Percentiles rank a stretch among this genome's conserved stretches.
These are phyloP conservation scores for Trametes pubescens DNA, from an alignment of 1,284 basidiomycete species.

Conservation along the genomic window DNA sequence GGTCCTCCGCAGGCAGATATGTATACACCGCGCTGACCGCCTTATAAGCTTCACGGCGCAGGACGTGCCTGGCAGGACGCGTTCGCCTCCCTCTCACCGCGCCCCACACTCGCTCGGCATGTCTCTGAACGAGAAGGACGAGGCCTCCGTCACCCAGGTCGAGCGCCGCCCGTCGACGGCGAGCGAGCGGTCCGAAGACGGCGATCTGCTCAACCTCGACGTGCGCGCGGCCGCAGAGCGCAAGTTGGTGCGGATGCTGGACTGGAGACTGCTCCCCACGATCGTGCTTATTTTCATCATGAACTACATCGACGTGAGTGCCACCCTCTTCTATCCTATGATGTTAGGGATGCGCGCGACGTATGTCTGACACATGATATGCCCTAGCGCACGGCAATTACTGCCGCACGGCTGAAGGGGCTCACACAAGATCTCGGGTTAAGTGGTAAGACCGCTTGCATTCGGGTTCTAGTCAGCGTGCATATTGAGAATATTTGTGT, in stretches of 20 bases:
- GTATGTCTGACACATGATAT: neutral
- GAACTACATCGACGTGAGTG: conserved; percentile 73
- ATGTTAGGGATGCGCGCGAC: neutral
- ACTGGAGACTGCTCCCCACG: conserved; percentile 64
- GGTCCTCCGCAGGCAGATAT: conserved; percentile 27
- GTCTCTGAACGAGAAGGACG: conserved; percentile 30
- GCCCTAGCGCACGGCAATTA: conserved; percentile 65
- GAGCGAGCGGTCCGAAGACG: conserved; percentile 24
- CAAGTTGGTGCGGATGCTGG: conserved; percentile 55
- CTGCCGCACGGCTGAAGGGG: conserved; percentile 67
- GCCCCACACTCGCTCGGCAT: conserved; percentile 1
- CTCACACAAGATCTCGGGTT: conserved; percentile 64
- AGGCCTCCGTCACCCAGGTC: conserved; percentile 28
- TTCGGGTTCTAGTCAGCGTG: neutral
- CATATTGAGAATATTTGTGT: neutral
- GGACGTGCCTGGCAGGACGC: conserved; percentile 14
- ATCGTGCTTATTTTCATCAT: conserved; percentile 70
- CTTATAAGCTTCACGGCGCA: conserved; percentile 14
- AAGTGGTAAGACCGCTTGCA: conserved; percentile 46
- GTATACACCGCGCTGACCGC: conserved; percentile 17
- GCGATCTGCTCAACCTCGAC: conserved; percentile 39
- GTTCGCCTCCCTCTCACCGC: neutral
- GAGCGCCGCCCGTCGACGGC: conserved; percentile 22
- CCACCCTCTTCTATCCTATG: neutral
- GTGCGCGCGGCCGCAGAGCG: conserved; percentile 40